These are phyloP conservation scores for Agaricus sinodeliciosus DNA, from an alignment of 768 basidiomycete species.

Conservation along the genomic window DNA sequence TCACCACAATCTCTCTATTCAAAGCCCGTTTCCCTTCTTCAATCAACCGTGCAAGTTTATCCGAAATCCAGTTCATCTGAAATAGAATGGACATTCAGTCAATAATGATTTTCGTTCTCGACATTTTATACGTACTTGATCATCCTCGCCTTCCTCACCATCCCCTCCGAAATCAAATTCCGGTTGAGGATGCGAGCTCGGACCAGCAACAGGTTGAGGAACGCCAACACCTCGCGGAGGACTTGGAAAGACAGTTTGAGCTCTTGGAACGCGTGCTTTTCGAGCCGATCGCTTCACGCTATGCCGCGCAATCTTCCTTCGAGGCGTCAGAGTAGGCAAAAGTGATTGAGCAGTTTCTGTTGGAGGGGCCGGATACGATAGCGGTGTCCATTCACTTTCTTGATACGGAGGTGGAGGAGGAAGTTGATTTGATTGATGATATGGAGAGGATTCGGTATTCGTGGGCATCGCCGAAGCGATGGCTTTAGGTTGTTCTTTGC, in stretches of 20 bases:
- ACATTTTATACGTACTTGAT: conserved; percentile 29
- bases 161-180: conserved; percentile 37
- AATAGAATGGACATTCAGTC: background rate
- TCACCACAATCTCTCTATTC: conserved; percentile 70
- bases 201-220: conserved; percentile 13
- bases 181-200: conserved; percentile 23
- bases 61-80: conserved; percentile 82
- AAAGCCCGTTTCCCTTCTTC: conserved; percentile 76
- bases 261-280: conserved; percentile 5
- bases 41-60: conserved; percentile 61
- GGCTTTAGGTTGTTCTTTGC: conserved; percentile 37
- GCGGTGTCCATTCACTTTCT: conserved; percentile 47
- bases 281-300: conserved; percentile 6
- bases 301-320: conserved; percentile 7
- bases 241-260: conserved; percentile 8
- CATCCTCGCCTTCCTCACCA: conserved; percentile 28
- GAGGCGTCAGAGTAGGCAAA: background rate
- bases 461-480: conserved; percentile 18
- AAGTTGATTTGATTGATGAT: conserved; percentile 12
- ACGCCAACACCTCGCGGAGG: conserved; percentile 2
- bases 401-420: conserved; percentile 64
- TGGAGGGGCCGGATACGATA: conserved; percentile 20
- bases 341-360: conserved; percentile 26
- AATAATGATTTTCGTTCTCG: background rate
- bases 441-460: conserved; percentile 25